Evolutionary conservation across 2,329 filamentous ascomycete species (phyloP).

Genomic region (Colletotrichum plurivorum): DNA sequence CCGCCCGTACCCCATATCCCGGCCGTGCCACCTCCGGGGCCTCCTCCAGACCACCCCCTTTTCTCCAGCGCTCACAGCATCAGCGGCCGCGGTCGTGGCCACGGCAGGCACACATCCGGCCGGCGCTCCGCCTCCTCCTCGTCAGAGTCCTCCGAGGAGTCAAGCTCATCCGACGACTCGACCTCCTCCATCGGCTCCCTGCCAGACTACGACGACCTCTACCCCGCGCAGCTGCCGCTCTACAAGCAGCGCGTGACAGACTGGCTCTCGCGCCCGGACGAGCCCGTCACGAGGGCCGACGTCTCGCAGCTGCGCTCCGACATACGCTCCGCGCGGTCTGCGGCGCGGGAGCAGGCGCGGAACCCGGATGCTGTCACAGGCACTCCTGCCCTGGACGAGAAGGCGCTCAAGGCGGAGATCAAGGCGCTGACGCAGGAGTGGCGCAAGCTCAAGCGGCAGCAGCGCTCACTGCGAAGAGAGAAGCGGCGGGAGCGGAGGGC

Average conservation of each 20-base stretch:
- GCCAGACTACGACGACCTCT: constrained; percentile 66
- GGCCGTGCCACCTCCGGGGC: constrained; percentile 1
- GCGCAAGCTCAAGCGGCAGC: constrained; percentile 51
- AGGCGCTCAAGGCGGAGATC: constrained; percentile 58
- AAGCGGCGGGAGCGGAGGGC: constrained; percentile 49
- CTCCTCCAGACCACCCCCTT: constrained; percentile 37
- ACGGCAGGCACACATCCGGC: constrained; percentile 37
- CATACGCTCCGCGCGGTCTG: constrained; percentile 10
- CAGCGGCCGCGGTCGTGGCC: constrained; percentile 26
- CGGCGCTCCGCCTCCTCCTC: constrained; percentile 51
- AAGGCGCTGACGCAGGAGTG: constrained; percentile 61
- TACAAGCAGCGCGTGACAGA: constrained; percentile 59
- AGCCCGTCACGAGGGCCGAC: constrained; percentile 62
- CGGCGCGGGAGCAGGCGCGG: constrained; percentile 12
- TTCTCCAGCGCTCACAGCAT: constrained; percentile 32
- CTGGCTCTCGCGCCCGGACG: constrained; percentile 66
- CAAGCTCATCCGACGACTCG: constrained; percentile 53
- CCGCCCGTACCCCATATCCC: constrained; percentile 1
- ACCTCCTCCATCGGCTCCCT: constrained; percentile 65
- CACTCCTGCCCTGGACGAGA: constrained; percentile 47
- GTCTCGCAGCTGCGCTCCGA: constrained; percentile 47
- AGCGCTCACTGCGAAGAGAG: constrained; percentile 49
- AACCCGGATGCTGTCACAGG: constrained; percentile 4
- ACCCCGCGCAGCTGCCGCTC: constrained; percentile 62
- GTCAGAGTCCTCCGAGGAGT: constrained; percentile 52